Percentiles rank a stretch among this genome's conserved stretches.
Conservation (phyloP, 495 filamentous ascomycete genomes). For the Lophium mytilinum region DNA sequence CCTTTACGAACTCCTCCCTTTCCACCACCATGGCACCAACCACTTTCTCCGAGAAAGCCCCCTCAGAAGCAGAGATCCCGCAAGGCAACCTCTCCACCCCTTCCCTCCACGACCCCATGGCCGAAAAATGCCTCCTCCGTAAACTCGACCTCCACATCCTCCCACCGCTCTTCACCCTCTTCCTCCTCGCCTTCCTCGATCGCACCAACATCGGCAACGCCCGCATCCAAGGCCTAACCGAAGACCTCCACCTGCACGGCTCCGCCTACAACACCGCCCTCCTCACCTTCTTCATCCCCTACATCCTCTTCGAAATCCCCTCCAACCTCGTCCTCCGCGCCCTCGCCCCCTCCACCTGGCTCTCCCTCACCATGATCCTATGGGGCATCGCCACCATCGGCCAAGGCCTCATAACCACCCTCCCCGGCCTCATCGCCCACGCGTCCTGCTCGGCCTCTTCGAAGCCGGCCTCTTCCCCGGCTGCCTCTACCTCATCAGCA, state of each 20-base stretch:
- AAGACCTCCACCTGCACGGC: conserved; percentile 49
- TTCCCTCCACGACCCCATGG: too few species aligned
- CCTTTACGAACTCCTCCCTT: too few species aligned
- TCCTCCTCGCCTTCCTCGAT: conserved; percentile 41
- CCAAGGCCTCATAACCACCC: conserved; percentile 24
- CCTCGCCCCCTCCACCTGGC: conserved; percentile 51
- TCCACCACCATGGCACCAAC: too few species aligned
- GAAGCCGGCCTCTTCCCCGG: conserved; percentile 34
- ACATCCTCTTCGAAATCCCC: conserved; percentile 58
- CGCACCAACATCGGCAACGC: conserved; percentile 58
- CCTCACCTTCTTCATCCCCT: conserved; percentile 59
- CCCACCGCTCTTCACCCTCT: conserved; percentile 40
- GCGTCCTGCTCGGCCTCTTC: conserved; percentile 24
- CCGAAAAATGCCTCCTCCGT: conserved; percentile 27
- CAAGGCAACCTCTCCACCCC: too few species aligned
- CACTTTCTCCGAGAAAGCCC: too few species aligned
- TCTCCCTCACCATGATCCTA: conserved; percentile 27
- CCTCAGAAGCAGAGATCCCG: too few species aligned
- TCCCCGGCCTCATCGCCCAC: conserved; percentile 11
- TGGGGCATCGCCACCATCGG: too few species aligned
- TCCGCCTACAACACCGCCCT: conserved; percentile 55
- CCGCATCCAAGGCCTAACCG: conserved; percentile 49
- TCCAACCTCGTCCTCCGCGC: conserved; percentile 59
- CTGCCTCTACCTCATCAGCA: conserved; percentile 22
- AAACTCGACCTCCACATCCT: conserved; percentile 27